Evolutionary conservation across 108 stramenopile species (phyloP).

Genomic region (Fragilariopsis cylindrus): DNA sequence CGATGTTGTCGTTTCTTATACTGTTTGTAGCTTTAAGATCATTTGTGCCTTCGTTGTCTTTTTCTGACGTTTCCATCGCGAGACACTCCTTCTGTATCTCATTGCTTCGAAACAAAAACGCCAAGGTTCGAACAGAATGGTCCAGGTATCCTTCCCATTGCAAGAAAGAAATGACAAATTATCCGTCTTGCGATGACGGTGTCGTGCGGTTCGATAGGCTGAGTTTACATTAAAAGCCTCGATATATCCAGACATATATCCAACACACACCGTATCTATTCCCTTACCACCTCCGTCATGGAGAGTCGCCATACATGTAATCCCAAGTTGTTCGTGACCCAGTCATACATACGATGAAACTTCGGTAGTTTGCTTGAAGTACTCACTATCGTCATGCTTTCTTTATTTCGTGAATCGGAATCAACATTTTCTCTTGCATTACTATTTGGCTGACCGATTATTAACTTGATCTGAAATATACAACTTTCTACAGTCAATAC

Average conservation of each 20-base stretch:
- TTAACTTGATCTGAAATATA: conserved; percentile 3
- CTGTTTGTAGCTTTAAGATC: not conserved
- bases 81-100: not conserved
- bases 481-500: conserved; percentile 10
- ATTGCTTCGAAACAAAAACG: conserved; percentile 6
- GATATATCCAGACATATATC: conserved; percentile 5
- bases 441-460: not conserved
- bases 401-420: not conserved
- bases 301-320: conserved; percentile 15
- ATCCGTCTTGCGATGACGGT: not conserved
- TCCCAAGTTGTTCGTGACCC: not conserved
- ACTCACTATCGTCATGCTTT: not conserved
- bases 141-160: conserved; percentile 7
- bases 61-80: not conserved
- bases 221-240: not conserved
- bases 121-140: conserved; percentile 11
- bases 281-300: not conserved
- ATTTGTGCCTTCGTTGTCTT: not conserved
- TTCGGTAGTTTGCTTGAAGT: not conserved
- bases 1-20: not conserved
- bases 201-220: not conserved
- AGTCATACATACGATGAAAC: not conserved
- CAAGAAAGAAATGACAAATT: not conserved
- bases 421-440: not conserved
- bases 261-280: conserved; percentile 6